Percentiles rank a stretch among this genome's conserved stretches.
Evolutionary conservation across 768 basidiomycete genomes (phyloP).

Genomic region (Boletus sp.): DNA sequence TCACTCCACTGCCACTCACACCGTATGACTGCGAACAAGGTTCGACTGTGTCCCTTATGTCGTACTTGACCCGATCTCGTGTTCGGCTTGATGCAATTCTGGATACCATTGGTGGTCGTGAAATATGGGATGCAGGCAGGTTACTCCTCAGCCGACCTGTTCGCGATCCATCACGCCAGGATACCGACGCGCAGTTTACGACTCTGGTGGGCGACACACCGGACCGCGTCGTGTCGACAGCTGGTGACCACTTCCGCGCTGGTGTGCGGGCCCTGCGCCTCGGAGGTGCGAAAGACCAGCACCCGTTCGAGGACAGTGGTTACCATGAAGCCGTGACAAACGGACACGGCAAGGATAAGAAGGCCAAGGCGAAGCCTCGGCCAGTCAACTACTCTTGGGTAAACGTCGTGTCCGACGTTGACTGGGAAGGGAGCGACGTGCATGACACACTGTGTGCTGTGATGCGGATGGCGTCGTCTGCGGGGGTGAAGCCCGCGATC

Average conservation of each 20-base stretch:
- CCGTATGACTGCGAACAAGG: conserved; percentile 27
- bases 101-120: conserved; percentile 79
- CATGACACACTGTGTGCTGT: conserved; percentile 46
- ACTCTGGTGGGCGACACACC: conserved; percentile 75
- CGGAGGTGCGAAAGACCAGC: conserved; percentile 27
- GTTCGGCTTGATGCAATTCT: conserved; percentile 70
- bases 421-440: conserved; percentile 79
- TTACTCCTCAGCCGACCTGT: conserved; percentile 46
- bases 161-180: conserved; percentile 29
- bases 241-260: conserved; percentile 69
- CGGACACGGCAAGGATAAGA: conserved; percentile 28
- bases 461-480: conserved; percentile 35
- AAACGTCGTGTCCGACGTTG: conserved; percentile 74
- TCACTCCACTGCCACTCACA: conserved; percentile 26
- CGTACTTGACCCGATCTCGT: conserved; percentile 26
- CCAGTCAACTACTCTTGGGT: conserved; percentile 78
- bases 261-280: conserved; percentile 59
- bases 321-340: conserved; percentile 22
- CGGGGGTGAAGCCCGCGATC: conserved; percentile 29
- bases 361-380: conserved; percentile 33
- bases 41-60: conserved; percentile 25
- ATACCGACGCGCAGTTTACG: conserved; percentile 57
- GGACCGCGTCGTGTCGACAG: conserved; percentile 60
- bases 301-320: conserved; percentile 25
- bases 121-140: conserved; percentile 73